phyloP scores from a whole-genome alignment of 2,329 filamentous ascomycete genomes.

The Fusarium lateritium region DNA sequence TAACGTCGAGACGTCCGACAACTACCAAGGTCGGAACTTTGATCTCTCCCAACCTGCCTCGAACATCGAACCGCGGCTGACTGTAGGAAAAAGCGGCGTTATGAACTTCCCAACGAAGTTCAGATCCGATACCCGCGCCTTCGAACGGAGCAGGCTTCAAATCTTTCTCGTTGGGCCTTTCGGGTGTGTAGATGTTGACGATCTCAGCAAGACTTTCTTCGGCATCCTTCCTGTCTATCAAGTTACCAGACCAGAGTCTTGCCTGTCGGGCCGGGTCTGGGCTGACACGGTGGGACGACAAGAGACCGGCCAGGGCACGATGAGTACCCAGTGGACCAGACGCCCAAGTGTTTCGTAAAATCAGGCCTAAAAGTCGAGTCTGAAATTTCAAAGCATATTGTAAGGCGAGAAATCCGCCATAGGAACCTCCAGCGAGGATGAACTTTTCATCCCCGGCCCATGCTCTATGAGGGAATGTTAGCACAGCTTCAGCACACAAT shows the following conservation, averaged over 20 bases:
- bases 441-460: constrained; percentile 18
- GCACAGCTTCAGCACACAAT: rapidly evolving
- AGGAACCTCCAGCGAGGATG: constrained; percentile 16
- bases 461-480: neutral
- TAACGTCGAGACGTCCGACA: constrained; percentile 11
- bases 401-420: constrained; percentile 20
- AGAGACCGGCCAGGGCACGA: neutral
- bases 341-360: constrained; percentile 13
- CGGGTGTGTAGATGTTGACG: constrained; percentile 1
- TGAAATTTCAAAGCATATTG: constrained; percentile 11
- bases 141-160: neutral
- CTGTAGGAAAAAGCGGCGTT: constrained; percentile 16
- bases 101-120: constrained; percentile 22
- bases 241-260: constrained; percentile 17
- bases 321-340: constrained; percentile 3
- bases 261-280: constrained; percentile 15
- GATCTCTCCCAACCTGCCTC: neutral
- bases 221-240: neutral
- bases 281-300: constrained; percentile 2
- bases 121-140: neutral
- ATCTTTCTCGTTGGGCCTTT: neutral
- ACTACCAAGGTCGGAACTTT: constrained; percentile 2
- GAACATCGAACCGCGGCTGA: constrained; percentile 24
- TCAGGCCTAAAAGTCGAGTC: neutral
- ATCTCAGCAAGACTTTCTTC: constrained; percentile 17